phyloP scores from a whole-genome alignment of 768 basidiomycete genomes.

The Lactifluus echinatus region DNA sequence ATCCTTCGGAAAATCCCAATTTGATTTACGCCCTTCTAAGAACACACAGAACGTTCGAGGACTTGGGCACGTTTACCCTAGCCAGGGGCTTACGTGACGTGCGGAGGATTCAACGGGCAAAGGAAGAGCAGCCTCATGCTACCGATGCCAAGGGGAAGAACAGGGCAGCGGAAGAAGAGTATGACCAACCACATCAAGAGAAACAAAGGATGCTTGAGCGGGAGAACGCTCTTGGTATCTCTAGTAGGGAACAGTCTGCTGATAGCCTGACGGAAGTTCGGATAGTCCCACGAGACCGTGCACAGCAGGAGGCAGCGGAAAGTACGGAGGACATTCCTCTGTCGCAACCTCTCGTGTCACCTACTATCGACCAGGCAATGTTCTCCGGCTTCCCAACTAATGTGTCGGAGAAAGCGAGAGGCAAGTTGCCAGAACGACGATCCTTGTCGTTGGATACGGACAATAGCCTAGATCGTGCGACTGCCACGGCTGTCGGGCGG shows the following conservation, averaged over 20 bases:
- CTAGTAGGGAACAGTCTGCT: slow-evolving; percentile 13
- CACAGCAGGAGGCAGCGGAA: slow-evolving; percentile 24
- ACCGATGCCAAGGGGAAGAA: slow-evolving; percentile 35
- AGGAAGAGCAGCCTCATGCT: slow-evolving; percentile 51
- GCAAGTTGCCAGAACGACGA: slow-evolving; percentile 79
- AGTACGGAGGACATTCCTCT: slow-evolving; percentile 17
- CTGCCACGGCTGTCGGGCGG: slow-evolving; percentile 65
- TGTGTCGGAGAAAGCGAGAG: slow-evolving; percentile 80
- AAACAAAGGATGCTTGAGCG: slow-evolving; percentile 58
- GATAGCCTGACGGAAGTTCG: slow-evolving; percentile 19
- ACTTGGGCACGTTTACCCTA: slow-evolving; percentile 87
- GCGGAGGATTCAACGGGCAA: slow-evolving; percentile 58
- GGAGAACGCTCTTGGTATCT: slow-evolving; percentile 31
- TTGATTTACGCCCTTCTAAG: slow-evolving; percentile 80
- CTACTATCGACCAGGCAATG: slow-evolving; percentile 31
- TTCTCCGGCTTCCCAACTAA: slow-evolving; percentile 23
- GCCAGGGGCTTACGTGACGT: slow-evolving; percentile 81
- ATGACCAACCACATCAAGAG: slow-evolving; percentile 44
- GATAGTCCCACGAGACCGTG: slow-evolving; percentile 15
- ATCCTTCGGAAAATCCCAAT: slow-evolving; percentile 79
- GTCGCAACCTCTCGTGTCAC: slow-evolving; percentile 35
- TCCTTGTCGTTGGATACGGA: slow-evolving; percentile 46
- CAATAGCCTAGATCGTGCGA: slow-evolving; percentile 51
- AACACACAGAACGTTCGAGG: slow-evolving; percentile 78
- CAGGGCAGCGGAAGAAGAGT: slow-evolving; percentile 30